A percentile compares a stretch with the other conserved stretches of the same genome.
phyloP scores from a whole-genome alignment of 192 early-diverging fungal genomes.

The Spizellomyces sp. region DNA sequence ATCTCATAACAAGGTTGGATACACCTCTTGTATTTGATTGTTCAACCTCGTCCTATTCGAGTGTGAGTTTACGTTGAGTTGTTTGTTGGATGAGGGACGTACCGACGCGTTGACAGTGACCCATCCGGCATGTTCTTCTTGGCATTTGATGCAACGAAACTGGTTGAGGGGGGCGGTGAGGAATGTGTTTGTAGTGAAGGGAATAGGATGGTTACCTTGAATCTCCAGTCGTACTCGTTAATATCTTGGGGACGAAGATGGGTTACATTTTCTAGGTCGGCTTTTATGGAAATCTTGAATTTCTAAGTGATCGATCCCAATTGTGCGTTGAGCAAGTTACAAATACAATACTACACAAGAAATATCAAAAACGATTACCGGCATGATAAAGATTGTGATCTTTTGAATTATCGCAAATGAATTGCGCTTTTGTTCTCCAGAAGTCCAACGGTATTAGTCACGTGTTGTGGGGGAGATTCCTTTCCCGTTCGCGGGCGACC shows the following conservation, averaged over 20 bases:
- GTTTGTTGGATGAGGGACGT: conserved; percentile 16
- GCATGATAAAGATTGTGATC: no score
- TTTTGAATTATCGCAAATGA: no score
- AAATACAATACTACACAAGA: no score
- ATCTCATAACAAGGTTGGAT: conserved; percentile 87
- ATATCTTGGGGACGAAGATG: conserved; percentile 63
- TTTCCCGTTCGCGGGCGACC: no score
- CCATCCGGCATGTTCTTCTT: conserved; percentile 70
- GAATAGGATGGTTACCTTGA: conserved; percentile 16
- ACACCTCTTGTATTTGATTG: conserved; percentile 74
- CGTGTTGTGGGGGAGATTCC: no score
- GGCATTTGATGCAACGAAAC: conserved; percentile 79
- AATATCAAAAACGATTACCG: no score
- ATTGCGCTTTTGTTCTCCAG: no score
- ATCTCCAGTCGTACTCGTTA: conserved; percentile 68
- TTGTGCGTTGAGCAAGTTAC: no score
- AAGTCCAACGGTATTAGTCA: no score
- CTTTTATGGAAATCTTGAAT: conserved; percentile 51
- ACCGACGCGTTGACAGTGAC: conserved; percentile 60
- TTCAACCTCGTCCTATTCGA: conserved; percentile 49
- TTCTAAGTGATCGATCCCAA: no score
- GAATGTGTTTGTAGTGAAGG: no score
- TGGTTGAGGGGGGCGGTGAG: conserved; percentile 2
- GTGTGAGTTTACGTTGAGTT: neutral
- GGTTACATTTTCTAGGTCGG: conserved; percentile 81